Evolutionary conservation across 225 moss, liverwort and hornwort genomes (phyloP).

Genomic region (Climacium dendroides): DNA sequence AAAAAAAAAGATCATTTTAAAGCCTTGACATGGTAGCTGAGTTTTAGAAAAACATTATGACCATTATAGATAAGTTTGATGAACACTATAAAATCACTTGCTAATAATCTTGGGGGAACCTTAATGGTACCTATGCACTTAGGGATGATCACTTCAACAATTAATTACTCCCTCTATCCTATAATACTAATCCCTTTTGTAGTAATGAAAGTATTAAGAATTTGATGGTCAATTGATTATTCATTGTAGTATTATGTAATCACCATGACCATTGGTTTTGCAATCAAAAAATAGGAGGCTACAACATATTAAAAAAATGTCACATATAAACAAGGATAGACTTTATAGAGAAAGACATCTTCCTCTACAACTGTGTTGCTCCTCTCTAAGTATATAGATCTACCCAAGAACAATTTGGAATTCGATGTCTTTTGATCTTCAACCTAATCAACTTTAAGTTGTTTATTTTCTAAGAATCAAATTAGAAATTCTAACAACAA

Average conservation of each 20-base stretch:
- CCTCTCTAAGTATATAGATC: background rate
- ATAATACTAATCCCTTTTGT: too few relatives aligned
- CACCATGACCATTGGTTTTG: background rate
- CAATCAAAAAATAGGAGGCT: background rate
- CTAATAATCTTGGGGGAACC: rapidly evolving
- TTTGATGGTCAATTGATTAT: too few relatives aligned
- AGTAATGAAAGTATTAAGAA: background rate
- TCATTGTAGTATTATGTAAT: too few relatives aligned
- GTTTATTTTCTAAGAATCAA: rapidly evolving
- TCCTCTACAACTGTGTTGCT: too few relatives aligned
- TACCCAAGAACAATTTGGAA: background rate
- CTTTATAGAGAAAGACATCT: background rate
- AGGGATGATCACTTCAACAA: background rate
- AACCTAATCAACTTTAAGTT: too few relatives aligned
- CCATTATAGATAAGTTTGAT: background rate
- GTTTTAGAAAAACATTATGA: background rate
- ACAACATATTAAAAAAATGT: background rate
- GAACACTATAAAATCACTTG: background rate
- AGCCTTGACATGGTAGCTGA: rapidly evolving
- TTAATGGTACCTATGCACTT: too few relatives aligned
- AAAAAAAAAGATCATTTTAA: background rate
- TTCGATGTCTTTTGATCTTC: too few relatives aligned
- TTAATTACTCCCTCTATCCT: background rate
- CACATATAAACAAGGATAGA: background rate
- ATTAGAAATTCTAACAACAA: too few relatives aligned